phyloP scores from a whole-genome alignment of 345 rosid genomes.

The Eucalyptus brandiana region DNA sequence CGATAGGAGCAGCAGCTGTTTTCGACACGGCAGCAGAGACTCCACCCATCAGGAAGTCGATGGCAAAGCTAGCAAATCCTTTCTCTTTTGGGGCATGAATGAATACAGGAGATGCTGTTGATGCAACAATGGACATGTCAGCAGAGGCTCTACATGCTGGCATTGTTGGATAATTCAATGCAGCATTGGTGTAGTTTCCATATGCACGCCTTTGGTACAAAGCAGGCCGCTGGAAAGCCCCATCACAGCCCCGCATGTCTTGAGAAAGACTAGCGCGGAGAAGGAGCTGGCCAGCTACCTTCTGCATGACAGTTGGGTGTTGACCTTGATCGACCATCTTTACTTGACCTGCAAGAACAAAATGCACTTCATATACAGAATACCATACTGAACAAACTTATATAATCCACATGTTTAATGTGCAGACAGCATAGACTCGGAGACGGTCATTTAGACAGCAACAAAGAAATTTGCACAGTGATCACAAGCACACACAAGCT shows the following conservation, averaged over 20 bases:
- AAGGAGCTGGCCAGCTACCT: conserved; percentile 18
- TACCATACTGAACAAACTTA: not conserved
- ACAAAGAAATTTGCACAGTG: not conserved
- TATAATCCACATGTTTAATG: not conserved
- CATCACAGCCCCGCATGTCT: not conserved
- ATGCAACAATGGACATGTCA: not conserved
- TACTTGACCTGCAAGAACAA: not conserved
- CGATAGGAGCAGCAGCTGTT: conserved; percentile 25
- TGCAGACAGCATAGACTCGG: not conserved
- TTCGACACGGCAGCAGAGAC: conserved; percentile 30
- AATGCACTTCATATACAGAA: not conserved
- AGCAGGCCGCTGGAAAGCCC: not conserved
- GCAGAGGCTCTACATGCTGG: not conserved
- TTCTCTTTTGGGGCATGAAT: conserved; percentile 19
- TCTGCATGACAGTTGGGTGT: conserved; percentile 15
- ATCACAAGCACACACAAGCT: not conserved
- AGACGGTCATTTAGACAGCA: not conserved
- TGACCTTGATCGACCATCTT: conserved; percentile 21
- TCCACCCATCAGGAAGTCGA: conserved; percentile 31
- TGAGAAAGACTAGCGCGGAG: not conserved
- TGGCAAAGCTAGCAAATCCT: conserved; percentile 8
- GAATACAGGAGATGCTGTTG: not conserved
- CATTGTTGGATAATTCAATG: not conserved
- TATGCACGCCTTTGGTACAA: not conserved
- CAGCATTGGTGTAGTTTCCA: conserved; percentile 7